Evolutionary conservation across 768 basidiomycete genomes (phyloP), one percentile per base, ranked within the genome.

Genomic region (Psilocybe sp.): DNA sequence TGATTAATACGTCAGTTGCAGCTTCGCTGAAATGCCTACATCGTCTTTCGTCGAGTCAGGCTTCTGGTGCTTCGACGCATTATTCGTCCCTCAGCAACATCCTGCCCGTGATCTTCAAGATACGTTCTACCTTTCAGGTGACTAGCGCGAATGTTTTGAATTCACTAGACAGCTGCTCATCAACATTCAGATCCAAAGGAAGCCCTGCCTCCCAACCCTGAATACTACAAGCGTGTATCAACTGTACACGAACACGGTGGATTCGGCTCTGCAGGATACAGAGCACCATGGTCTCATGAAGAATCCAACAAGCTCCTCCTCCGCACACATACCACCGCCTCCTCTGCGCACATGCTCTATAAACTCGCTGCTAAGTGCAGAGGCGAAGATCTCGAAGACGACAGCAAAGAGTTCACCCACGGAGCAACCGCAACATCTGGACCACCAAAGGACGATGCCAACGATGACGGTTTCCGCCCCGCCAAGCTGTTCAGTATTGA

Each of bases 21-120:
- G 96, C 9, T 99, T 98, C 71, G 86, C 93, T 42, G 97, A 99
- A 70, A 99, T 99, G 97, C 93, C 95, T 12, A 98, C 97, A 8
- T 84, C 85, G 44, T 84, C 86, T 47, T 99, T 92, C 66, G 94
- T 99, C 49, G 97, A 99, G 70, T 96, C 93, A 16, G 90, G 89
- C 33, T 99, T 98, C 79, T 99, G 97, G 97, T 97, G 94, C 66
- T 98, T 99, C 70, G 97, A 99, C 67, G 85, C 95, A 1, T 78
- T 99, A 56, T 99, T 96, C 68, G 97, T 99, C 0, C 97, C 97
- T 0, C 97, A 99, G 63, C 96, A 98, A 66, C 97, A 99, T 73
- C 97, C 97, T 6, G 97, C 97, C 11, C 84, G 97, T 61, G 97
- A 99, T 56, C 64, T 98, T 42, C 97, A 99, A 68, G 97, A 99